Base-by-base conservation (phyloP, 352 stramenopile genomes). In the Phytophthora pistaciae region DNA sequence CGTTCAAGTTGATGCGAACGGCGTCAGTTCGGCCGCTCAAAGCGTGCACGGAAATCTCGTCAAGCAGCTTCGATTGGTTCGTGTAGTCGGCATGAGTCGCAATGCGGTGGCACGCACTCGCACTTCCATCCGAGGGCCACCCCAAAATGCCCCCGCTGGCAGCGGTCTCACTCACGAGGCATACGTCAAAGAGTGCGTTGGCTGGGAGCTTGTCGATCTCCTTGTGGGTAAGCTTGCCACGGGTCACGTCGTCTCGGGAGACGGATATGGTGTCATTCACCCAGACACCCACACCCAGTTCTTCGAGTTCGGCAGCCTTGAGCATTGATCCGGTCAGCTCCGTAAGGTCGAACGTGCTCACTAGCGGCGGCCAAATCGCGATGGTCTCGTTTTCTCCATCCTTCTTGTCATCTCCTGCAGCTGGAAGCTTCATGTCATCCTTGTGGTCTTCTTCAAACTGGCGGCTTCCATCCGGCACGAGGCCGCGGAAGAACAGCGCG, bases 51-150 rank as follows among this genome's bases (percentile, higher is more conserved):
- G 74, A 42, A 16, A 91, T 72, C 25, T 91, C 77, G 38, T 96
- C 89, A 23, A 88, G 60, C 29, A 88, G 42, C 0, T 79, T 67
- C 0, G 89, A 94, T 50, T 93, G 84, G 50, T 94, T 96, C 5
- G 84, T 85, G 69, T 93, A 96, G 52, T 96, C 87, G 0, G 86
- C 87, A 67, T 93, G 84, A 0, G 89, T 96, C 23, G 60, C 56
- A 50, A 94, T 72, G 10, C 70, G 74, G 36, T 85, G 75, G 27
- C 89, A 96, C 0, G 70, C 71, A 3, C 63, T 56, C 2, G 56
- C 38, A 38, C 64, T 77, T n/a, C 62, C 72, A 6, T 71, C 55
- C 10, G 29, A 56, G 13, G 70, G 70, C 77, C 82, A 88, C 9
- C 77, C 74, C 56, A 96, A 90, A 25, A 96, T 77, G 6, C 87